Evolutionary conservation across 164 flowering plant genomes (phyloP), one percentile per base, ranked within the genome.

Genomic region (Macadamia tetraphylla): DNA sequence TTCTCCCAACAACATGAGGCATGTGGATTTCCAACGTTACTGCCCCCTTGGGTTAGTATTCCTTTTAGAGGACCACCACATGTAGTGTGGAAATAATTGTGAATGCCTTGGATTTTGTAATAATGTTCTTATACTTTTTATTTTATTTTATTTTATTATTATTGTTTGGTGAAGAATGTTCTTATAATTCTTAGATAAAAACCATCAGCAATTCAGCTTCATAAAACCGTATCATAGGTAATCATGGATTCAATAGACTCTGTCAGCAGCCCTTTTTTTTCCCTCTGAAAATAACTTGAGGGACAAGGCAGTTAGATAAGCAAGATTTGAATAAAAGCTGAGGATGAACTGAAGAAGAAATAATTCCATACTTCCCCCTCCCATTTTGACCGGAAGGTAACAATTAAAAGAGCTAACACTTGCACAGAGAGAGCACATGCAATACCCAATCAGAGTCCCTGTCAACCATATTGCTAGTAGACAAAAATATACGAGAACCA

Each of bases 381-480:
- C 63, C 23, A 23, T 23, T 23, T 23, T 23, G 23, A 23, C 23
- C 23, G 23, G 87, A 83, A 15, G 77, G 74, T 0, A 67, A 4
- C n/a, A 73, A 73, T 81, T 88, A 23, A 23, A 23, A 23, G 23
- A 23, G 23, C 23, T 23, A 23, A 23, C 23, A 23, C 23, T 23
- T 23, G 92, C 43, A 84, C 85, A 12, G 63, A 4, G 29, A 88
- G 81, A 2, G 83, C 94, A 64, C 88, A 83, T 58, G 84, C 76
- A 71, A 86, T 79, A 64, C 97, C 94, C 42, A 82, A 29, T 90
- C 94, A 87, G 0, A 91, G 87, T 49, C 94, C 97, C 97, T 91
- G 64, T 11, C 17, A 12, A 42, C 11, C 44, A 31, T 17, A 67
- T 61, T 67, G 35, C 0, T 9, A 23, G 23, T 51, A 48, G 6